These are phyloP conservation scores for Dimocarpus longan DNA, from an alignment of 345 rosid genomes.

Conservation along the genomic window DNA sequence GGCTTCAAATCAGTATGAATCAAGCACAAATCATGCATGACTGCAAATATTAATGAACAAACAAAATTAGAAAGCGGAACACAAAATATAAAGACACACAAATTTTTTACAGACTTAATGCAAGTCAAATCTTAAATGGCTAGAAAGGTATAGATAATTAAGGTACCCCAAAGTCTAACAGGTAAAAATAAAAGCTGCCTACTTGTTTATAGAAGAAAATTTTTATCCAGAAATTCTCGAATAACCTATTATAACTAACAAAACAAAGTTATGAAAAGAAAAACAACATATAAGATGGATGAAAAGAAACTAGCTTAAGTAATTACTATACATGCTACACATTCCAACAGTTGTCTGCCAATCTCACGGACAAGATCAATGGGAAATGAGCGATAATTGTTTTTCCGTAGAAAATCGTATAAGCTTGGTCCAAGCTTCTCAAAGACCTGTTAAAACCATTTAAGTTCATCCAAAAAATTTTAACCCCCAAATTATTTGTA, in stretches of 20 bases:
- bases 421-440: conserved; percentile 99
- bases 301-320: conserved; percentile 52
- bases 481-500: conserved; percentile 61
- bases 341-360: conserved; percentile 99
- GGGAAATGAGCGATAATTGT: conserved; percentile 97
- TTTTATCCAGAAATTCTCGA: not conserved
- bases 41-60: conserved; percentile 42
- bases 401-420: conserved; percentile 98
- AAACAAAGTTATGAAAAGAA: not conserved
- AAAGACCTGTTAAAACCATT: conserved; percentile 92
- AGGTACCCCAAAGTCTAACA: not conserved
- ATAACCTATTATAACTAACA: not conserved
- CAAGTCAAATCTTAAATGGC: not conserved
- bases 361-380: conserved; percentile 98
- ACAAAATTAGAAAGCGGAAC: not conserved
- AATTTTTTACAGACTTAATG: not conserved
- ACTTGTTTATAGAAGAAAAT: not conserved
- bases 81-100: not conserved
- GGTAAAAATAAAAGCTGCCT: not conserved
- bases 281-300: conserved; percentile 10
- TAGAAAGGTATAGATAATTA: not conserved
- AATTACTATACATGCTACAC: conserved; percentile 95
- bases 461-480: conserved; percentile 70
- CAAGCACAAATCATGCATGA: conserved; percentile 84
- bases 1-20: conserved; percentile 92